Evolutionary conservation across 345 rosid genomes (phyloP), one percentile per base, ranked within the genome.

Genomic region (Eucalyptus brandiana): DNA sequence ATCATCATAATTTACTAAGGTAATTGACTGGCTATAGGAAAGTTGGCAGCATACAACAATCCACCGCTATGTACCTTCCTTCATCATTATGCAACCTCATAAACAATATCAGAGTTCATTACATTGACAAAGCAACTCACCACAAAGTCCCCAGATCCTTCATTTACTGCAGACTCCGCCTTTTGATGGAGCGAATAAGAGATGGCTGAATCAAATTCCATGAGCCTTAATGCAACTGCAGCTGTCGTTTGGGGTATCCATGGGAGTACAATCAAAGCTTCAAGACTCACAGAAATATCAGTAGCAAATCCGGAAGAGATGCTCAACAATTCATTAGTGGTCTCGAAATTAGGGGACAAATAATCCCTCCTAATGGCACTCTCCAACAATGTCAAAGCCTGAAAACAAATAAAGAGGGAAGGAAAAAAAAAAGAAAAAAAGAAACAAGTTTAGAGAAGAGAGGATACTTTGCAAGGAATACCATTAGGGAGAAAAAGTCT

Each of bases 161-260:
- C 93, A 56, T 93, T 94, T 88, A 93, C 93, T 76, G 87, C 92
- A 69, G 93, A 90, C 56, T 94, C 94, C 2, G 80, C 88, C 87
- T 91, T 93, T 88, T 94, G 96, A 88, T 96, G 92, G 2, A 89
- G 93, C 5, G 89, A 83, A 93, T 94, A 97, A 24, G 90, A 44
- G 88, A 97, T 91, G 40, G 97, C 91, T 51, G 92, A 88, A 80
- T 97, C 99, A 34, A 97, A 91, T 56, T 95, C 97, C 91, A 93
- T 83, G 45, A 97, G 92, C 92, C 98, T 93, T 86, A 97, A 89
- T 86, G 96, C 95, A 87, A 95, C 92, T 86, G 97, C 99, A 87
- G 96, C 97, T 3, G 95, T 92, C 54, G 99, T 96, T 86, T 91
- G 93, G 3, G 98, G 99, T 88, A 96, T 87, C 98, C 98, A 97